Evolutionary conservation across 2,329 filamentous ascomycete genomes (phyloP), one percentile per base, ranked within the genome.

Genomic region (Penicillium sp.): DNA sequence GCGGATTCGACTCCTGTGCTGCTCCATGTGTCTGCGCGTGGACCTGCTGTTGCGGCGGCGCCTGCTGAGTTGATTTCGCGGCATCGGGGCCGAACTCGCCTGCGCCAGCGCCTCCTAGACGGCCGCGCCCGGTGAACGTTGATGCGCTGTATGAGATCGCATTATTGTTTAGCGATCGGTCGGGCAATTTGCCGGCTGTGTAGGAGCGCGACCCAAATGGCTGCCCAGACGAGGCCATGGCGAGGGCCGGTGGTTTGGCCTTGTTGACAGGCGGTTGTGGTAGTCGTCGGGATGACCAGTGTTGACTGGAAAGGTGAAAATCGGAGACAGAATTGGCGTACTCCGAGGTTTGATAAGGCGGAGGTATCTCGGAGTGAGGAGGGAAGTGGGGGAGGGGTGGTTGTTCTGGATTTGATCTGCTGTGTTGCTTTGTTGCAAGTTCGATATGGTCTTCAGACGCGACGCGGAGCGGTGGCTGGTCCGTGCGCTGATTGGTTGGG

Each of bases 161-260:
- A 74, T 75, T 79, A 58, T 68, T 70, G 60, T 76, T 78, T 48
- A 75, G 57, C 3, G 79, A 77, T 56, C 83, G 80, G 59, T 85
- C 83, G 56, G 83, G 81, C n/a, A 84, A 76, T 74, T 84, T 84
- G 65, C 78, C 78, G 61, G 86, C 82, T 63, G 82, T 81, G 67
- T 81, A 82, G 67, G 82, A 80, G 68, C 85, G 84, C 56, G 83
- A 79, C 58, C 82, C 83, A 71, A 87, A 87, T 54, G 83, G 78
- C 70, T 85, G 83, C 60, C 84, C 82, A 57, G 79, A 76, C 65
- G 82, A 82, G 72, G 85, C 83, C 84, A 85, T 85, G 47, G 60
- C 55, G 56, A 47, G 53, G 44, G 51, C 41, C 45, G 55, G 29
- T 68, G 63, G 70, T 64, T 41, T 41, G 60, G 64, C 52, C 58